Evolutionary conservation across 768 basidiomycete genomes (phyloP).

Genomic region (Hysterangium stoloniferum): DNA sequence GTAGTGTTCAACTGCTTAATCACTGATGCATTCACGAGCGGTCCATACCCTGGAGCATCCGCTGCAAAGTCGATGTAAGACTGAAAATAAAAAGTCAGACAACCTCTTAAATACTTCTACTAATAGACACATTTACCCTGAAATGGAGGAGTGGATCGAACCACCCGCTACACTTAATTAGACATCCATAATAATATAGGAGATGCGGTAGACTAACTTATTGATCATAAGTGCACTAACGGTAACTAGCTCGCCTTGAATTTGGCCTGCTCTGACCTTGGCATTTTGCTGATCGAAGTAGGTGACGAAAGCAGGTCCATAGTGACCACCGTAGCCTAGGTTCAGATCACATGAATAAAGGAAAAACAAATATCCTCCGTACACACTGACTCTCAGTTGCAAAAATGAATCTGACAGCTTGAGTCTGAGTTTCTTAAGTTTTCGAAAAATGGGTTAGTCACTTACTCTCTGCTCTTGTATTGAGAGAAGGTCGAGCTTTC

Average conservation of each 20-base stretch:
- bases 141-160: constrained; percentile 59
- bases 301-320: constrained; percentile 55
- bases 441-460: background rate
- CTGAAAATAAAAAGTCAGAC: constrained; percentile 16
- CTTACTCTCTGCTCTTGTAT: constrained; percentile 43
- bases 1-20: constrained; percentile 40
- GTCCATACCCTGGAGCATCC: constrained; percentile 60
- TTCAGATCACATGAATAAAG: background rate
- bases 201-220: constrained; percentile 31
- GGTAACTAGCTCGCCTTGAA: constrained; percentile 42
- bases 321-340: constrained; percentile 56
- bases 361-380: background rate
- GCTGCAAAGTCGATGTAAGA: constrained; percentile 55
- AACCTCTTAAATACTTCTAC: background rate
- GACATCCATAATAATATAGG: constrained; percentile 3
- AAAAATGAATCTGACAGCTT: constrained; percentile 43
- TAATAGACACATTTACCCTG: background rate
- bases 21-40: constrained; percentile 41
- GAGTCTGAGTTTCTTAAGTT: constrained; percentile 21
- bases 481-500: constrained; percentile 45
- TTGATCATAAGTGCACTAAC: constrained; percentile 61
- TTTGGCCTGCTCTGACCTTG: constrained; percentile 34
- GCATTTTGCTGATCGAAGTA: constrained; percentile 58
- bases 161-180: constrained; percentile 41
- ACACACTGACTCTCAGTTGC: constrained; percentile 38